These are phyloP conservation scores for Penicillium simplicissimum DNA, from an alignment of 495 filamentous ascomycete species.

Conservation along the genomic window DNA sequence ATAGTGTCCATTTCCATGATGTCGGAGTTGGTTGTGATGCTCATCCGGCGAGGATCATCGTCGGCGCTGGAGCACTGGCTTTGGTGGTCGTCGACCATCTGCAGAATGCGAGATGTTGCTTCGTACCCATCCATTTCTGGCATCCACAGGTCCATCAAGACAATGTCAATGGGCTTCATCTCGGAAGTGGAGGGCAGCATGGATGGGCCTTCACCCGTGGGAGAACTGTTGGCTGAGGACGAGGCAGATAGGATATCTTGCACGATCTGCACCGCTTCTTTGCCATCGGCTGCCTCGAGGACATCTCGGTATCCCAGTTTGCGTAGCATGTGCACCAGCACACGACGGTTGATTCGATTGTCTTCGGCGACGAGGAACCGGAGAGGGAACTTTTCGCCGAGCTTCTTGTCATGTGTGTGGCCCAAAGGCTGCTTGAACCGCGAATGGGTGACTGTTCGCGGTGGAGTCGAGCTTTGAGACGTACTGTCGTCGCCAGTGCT, in stretches of 20 bases:
- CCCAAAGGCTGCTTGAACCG: slow-evolving; percentile 27
- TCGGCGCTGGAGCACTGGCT: slow-evolving; percentile 18
- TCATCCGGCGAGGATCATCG: slow-evolving; percentile 6
- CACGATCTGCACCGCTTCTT: slow-evolving; percentile 70
- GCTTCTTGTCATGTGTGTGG: slow-evolving; percentile 40
- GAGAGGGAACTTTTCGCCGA: slow-evolving; percentile 62
- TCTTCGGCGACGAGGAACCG: slow-evolving; percentile 78
- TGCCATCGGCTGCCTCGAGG: slow-evolving; percentile 70
- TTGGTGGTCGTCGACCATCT: slow-evolving; percentile 46
- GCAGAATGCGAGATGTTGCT: slow-evolving; percentile 65
- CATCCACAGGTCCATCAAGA: slow-evolving; percentile 90
- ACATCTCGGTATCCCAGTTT: slow-evolving; percentile 69
- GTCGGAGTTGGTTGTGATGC: slow-evolving; percentile 3
- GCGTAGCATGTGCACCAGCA: slow-evolving; percentile 67
- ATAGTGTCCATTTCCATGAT: slow-evolving; percentile 29
- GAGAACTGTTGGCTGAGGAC: slow-evolving; percentile 1
- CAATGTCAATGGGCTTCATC: slow-evolving; percentile 58
- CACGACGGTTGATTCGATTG: slow-evolving; percentile 76
- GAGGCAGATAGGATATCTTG: slow-evolving; percentile 38
- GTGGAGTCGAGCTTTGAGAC: slow-evolving; percentile 31
- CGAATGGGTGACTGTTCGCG: slow-evolving; percentile 24
- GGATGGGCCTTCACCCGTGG: not conserved
- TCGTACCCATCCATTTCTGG: slow-evolving; percentile 81
- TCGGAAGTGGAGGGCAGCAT: slow-evolving; percentile 9
- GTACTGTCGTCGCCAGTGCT: slow-evolving; percentile 35